A percentile compares a stretch with the other conserved stretches of the same genome.
phyloP scores from a whole-genome alignment of 2,329 filamentous ascomycete species.

The Daldinia sp. region DNA sequence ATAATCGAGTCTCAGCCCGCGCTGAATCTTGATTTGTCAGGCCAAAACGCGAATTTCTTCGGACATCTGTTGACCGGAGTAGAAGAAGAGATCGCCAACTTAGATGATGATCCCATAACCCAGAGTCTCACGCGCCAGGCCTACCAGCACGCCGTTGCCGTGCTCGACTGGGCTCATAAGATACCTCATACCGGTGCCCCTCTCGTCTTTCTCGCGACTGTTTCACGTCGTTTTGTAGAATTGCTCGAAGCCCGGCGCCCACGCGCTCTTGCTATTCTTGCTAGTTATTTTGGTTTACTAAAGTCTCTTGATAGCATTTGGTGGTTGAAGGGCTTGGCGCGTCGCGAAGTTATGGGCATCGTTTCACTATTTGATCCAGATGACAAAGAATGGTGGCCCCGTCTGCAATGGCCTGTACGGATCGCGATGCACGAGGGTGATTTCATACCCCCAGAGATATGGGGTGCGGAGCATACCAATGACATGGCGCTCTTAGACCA shows the following conservation, averaged over 20 bases:
- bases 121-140: slow-evolving; percentile 61
- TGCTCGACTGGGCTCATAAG: slow-evolving; percentile 74
- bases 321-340: slow-evolving; percentile 77
- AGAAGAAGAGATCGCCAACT: slow-evolving; percentile 64
- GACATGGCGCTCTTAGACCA: slow-evolving; percentile 56
- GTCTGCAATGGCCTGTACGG: slow-evolving; percentile 70
- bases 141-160: slow-evolving; percentile 73
- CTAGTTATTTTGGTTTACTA: slow-evolving; percentile 74
- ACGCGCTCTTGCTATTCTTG: slow-evolving; percentile 72
- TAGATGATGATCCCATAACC: slow-evolving; percentile 44
- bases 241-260: slow-evolving; percentile 70
- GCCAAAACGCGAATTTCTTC: slow-evolving; percentile 68
- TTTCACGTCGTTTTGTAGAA: slow-evolving; percentile 71
- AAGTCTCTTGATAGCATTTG: slow-evolving; percentile 72
- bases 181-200: slow-evolving; percentile 69
- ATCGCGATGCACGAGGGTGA: slow-evolving; percentile 69
- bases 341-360: slow-evolving; percentile 73
- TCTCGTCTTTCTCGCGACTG: slow-evolving; percentile 73
- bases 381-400: slow-evolving; percentile 69
- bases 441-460: slow-evolving; percentile 67
- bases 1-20: slow-evolving; percentile 74
- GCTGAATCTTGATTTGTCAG: slow-evolving; percentile 69
- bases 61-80: slow-evolving; percentile 69
- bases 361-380: slow-evolving; percentile 69
- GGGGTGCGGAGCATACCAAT: slow-evolving; percentile 65